Evolutionary conservation across 1,284 basidiomycete genomes (phyloP).

Genomic region (Exsudoporus floridanus): DNA sequence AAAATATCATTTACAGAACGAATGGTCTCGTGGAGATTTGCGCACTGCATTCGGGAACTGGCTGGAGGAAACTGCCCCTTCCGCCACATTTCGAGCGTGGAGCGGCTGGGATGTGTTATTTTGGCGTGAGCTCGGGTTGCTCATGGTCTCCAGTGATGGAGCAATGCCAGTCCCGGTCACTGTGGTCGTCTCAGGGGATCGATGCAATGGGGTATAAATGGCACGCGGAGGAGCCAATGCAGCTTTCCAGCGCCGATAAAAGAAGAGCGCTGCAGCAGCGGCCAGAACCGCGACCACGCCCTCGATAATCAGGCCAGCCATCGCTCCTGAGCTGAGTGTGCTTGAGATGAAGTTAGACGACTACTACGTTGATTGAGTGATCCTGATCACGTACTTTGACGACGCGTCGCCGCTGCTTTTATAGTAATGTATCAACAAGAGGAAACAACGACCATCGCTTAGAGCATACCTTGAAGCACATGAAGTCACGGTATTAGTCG

Average conservation of each 20-base stretch:
- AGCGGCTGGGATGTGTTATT: not conserved
- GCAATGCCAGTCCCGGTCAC: slow-evolving; percentile 16
- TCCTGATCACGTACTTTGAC: slow-evolving; percentile 20
- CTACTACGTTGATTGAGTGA: too few relatives aligned
- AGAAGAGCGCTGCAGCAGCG: slow-evolving; percentile 21
- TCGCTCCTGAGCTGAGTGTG: slow-evolving; percentile 25
- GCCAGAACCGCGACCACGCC: slow-evolving; percentile 16
- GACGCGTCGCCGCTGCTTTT: not conserved
- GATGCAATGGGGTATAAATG: slow-evolving; percentile 15
- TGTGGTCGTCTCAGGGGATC: not conserved
- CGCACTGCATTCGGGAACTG: slow-evolving; percentile 10
- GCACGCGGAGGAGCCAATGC: slow-evolving; percentile 14
- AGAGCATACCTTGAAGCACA: too few relatives aligned
- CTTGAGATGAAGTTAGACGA: slow-evolving; percentile 12
- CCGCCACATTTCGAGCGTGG: not conserved
- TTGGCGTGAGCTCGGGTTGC: too few relatives aligned
- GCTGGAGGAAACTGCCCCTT: not conserved
- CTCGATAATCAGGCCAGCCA: slow-evolving; percentile 28
- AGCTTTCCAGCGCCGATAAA: slow-evolving; percentile 34
- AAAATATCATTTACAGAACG: not conserved
- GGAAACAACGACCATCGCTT: too few relatives aligned
- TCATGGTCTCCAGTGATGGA: slow-evolving; percentile 22
- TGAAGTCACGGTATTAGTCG: too few relatives aligned
- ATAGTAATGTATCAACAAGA: too few relatives aligned
- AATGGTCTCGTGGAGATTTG: not conserved